Conservation (phyloP, 2,329 filamentous ascomycete genomes). For the Cladobotryum protrusum region DNA sequence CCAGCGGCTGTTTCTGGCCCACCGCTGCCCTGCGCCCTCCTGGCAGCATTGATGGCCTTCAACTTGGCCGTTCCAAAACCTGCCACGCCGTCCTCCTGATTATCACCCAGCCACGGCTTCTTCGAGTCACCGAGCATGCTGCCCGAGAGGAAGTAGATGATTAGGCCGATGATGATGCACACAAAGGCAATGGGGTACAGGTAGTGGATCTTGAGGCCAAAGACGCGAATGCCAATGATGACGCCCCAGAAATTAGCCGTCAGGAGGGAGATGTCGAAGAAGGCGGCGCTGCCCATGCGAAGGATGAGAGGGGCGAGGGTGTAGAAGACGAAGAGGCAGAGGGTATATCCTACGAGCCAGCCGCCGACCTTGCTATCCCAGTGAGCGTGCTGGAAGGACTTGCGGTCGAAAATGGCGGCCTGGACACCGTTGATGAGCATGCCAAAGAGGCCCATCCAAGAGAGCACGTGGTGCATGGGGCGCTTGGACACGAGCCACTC, state of each 20-base stretch:
- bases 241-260: conserved; percentile 98
- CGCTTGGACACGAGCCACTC: conserved; percentile 87
- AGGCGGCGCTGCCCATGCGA: conserved; percentile 83
- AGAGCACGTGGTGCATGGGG: conserved; percentile 88
- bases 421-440: conserved; percentile 88
- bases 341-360: conserved; percentile 84
- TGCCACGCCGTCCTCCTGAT: conserved; percentile 74
- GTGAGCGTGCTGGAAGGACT: conserved; percentile 56
- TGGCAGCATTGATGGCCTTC: conserved; percentile 57
- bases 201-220: conserved; percentile 73
- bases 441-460: conserved; percentile 82
- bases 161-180: conserved; percentile 77
- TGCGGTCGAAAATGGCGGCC: conserved; percentile 84
- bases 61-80: conserved; percentile 82
- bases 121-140: conserved; percentile 76
- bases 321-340: conserved; percentile 81
- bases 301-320: conserved; percentile 79
- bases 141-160: conserved; percentile 82
- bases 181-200: conserved; percentile 96
- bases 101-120: conserved; percentile 90
- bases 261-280: conserved; percentile 92
- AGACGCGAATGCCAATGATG: conserved; percentile 83
- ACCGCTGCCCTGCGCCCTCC: conserved; percentile 27
- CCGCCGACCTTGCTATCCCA: conserved; percentile 66
- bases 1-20: no score